Evolutionary conservation across 2,329 filamentous ascomycete genomes (phyloP).

Genomic region (Escovopsis weberi): DNA sequence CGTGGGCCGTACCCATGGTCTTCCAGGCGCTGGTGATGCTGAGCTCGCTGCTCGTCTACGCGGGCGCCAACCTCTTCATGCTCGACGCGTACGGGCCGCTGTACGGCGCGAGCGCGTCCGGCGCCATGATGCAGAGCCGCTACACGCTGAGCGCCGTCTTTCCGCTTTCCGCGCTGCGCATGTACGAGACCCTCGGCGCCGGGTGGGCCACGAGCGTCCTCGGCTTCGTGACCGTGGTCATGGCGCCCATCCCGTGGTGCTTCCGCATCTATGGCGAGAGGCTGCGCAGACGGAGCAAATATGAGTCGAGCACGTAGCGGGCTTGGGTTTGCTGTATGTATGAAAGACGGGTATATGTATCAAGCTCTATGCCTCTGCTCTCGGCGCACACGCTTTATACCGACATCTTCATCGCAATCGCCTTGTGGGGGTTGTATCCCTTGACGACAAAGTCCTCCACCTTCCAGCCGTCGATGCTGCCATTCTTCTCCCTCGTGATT

Average conservation of each 20-base stretch:
- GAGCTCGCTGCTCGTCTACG: slow-evolving; percentile 14
- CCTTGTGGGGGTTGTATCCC: slow-evolving; percentile 82
- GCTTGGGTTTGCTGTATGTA: neutral
- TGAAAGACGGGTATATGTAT: neutral
- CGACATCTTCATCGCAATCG: slow-evolving; percentile 97
- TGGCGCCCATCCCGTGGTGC: slow-evolving; percentile 22
- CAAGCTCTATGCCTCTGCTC: neutral
- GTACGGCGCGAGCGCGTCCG: slow-evolving; percentile 14
- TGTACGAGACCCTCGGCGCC: slow-evolving; percentile 25
- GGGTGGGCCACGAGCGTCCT: slow-evolving; percentile 31
- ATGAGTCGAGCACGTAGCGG: slow-evolving; percentile 12
- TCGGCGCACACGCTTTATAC: slow-evolving; percentile 34
- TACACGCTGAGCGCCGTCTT: slow-evolving; percentile 48
- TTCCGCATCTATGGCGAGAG: slow-evolving; percentile 13
- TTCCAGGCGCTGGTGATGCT: slow-evolving; percentile 14
- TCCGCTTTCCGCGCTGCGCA: slow-evolving; percentile 24
- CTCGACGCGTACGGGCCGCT: slow-evolving; percentile 15
- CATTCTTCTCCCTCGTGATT: slow-evolving; percentile 52
- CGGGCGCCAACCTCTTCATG: slow-evolving; percentile 15
- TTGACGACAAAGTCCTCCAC: slow-evolving; percentile 75
- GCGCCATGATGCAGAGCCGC: slow-evolving; percentile 13
- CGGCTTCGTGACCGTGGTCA: slow-evolving; percentile 22
- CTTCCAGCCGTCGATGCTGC: slow-evolving; percentile 81
- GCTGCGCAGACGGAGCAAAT: slow-evolving; percentile 11
- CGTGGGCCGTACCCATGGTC: slow-evolving; percentile 13